Conservation (phyloP, 179 eudicot species). For the Camellia oleifera region DNA sequence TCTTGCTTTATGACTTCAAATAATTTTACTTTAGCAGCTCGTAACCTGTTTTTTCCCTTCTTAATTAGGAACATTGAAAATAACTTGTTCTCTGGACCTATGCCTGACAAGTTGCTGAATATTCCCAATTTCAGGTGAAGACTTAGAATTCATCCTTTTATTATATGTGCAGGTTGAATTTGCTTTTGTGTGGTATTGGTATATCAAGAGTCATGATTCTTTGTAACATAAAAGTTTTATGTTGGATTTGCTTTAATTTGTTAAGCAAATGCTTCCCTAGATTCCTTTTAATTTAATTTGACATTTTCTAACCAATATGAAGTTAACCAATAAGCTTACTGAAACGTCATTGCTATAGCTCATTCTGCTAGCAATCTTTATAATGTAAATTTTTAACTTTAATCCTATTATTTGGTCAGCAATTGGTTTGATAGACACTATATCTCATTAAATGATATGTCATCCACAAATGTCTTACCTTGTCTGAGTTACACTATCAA, state of each 20-base stretch:
- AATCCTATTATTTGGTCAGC: background rate
- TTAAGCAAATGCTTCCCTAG: background rate
- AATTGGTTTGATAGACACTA: background rate
- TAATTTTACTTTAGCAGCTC: background rate
- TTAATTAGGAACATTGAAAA: constrained; percentile 61
- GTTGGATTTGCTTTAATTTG: constrained; percentile 2
- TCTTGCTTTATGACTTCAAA: background rate
- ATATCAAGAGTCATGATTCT: background rate
- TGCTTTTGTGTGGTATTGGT: background rate
- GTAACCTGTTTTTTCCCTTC: constrained; percentile 5
- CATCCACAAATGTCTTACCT: background rate
- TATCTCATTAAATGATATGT: background rate
- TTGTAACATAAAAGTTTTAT: background rate
- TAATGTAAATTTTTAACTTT: background rate
- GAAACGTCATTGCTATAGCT: background rate
- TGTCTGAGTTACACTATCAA: constrained; percentile 2
- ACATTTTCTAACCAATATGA: background rate
- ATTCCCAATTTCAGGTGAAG: constrained; percentile 76
- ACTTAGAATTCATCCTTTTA: background rate
- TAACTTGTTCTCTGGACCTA: constrained; percentile 73
- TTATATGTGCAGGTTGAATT: background rate
- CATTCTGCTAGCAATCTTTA: background rate
- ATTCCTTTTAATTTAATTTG: background rate
- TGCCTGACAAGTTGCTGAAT: constrained; percentile 59
- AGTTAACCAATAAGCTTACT: background rate